Conservation (phyloP, 2,329 filamentous ascomycete species). For the Sporothrix brunneoviolacea region DNA sequence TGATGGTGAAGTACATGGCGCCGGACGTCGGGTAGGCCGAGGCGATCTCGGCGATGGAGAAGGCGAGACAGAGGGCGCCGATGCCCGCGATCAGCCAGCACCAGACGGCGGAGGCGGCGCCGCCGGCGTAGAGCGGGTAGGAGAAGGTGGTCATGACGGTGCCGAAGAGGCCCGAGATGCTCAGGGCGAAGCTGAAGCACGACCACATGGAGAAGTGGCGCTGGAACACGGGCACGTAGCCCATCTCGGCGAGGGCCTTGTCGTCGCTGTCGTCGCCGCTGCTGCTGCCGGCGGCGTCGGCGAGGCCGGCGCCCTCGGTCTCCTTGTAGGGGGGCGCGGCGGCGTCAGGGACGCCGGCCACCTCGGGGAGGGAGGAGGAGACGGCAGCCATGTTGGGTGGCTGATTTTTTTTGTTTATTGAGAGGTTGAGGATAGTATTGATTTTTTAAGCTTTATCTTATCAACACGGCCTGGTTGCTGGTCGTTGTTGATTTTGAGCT, state of each 20-base stretch:
- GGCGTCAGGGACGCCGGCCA: neutral
- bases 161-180: constrained; percentile 48
- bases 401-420: no score
- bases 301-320: neutral
- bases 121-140: constrained; percentile 47
- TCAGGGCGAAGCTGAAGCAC: constrained; percentile 52
- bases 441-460: no score
- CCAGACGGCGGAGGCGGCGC: constrained; percentile 48
- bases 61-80: constrained; percentile 49
- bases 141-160: constrained; percentile 50
- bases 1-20: constrained; percentile 47
- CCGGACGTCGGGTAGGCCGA: constrained; percentile 50
- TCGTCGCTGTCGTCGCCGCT: constrained; percentile 23
- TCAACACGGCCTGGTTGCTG: no score
- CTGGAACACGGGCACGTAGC: constrained; percentile 42
- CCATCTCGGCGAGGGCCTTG: constrained; percentile 30
- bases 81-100: constrained; percentile 51
- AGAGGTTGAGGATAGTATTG: no score
- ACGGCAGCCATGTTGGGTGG: no score
- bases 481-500: no score
- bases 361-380: neutral
- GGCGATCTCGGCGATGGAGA: constrained; percentile 49
- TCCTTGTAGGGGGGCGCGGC: neutral
- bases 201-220: constrained; percentile 53
- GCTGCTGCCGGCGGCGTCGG: constrained; percentile 8